These are phyloP conservation scores for Cetraspora pellucida DNA, from an alignment of 192 early-diverging fungal genomes.

Conservation along the genomic window DNA sequence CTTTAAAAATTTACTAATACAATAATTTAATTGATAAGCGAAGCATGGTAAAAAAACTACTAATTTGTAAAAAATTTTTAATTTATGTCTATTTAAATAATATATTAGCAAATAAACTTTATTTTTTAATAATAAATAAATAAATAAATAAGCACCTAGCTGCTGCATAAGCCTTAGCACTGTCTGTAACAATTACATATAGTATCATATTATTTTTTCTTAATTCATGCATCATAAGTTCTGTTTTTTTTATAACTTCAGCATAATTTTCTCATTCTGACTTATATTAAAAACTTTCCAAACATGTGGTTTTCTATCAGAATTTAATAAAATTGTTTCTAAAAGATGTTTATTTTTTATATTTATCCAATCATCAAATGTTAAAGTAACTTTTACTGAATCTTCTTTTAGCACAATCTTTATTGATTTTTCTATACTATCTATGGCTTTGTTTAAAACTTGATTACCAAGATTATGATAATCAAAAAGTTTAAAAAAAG, in stretches of 20 bases:
- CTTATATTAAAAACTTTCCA: background rate
- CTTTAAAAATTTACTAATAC: slow-evolving; percentile 13
- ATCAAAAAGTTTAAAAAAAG: background rate
- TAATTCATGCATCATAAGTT: background rate
- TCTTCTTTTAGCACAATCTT: background rate
- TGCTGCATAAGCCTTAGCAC: background rate
- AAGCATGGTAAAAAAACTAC: slow-evolving; percentile 1
- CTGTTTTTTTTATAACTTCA: background rate
- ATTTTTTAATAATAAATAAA: background rate
- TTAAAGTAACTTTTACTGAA: background rate
- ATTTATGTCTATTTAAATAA: background rate
- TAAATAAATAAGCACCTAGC: background rate
- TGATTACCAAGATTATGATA: background rate
- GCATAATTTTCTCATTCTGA: background rate
- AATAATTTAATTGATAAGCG: background rate
- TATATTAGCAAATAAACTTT: background rate
- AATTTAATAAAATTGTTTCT: background rate
- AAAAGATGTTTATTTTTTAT: slow-evolving; percentile 1
- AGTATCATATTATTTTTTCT: background rate
- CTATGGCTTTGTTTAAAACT: background rate
- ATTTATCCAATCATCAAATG: too few species aligned
- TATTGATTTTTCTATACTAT: background rate
- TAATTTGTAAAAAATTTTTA: background rate
- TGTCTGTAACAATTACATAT: slow-evolving; percentile 7
- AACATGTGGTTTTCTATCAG: background rate